Base-by-base conservation (phyloP, 116 monocot genomes). In the Papilionanthe hybrid region DNA sequence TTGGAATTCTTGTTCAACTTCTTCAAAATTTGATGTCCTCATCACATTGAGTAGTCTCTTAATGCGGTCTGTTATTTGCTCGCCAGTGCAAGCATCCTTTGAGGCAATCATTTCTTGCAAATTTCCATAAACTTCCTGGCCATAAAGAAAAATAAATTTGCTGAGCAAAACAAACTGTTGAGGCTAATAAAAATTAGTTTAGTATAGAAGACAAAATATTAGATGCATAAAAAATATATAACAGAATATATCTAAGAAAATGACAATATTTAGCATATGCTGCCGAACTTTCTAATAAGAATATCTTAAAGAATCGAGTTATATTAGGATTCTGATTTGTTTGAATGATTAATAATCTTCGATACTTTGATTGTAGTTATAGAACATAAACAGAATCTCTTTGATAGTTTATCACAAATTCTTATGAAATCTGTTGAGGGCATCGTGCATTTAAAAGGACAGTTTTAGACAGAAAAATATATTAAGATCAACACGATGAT, bases 1-100 rank as follows among this genome's bases (percentile, higher is more conserved):
- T n/a, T 30, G 30, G 78, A 80, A 89, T 78, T 87, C 89, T 63
- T 82, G 66, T 45, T 84, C 89, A 82, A 89, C 27, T 41, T 41
- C 32, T 75, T 44, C 30, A 17, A 87, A 72, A 74, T 82, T 20
- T 55, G 79, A 79, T 60, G 82, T 78, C 75, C 82, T 72, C 22
- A 77, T 32, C 44, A 44, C 49, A 47, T 86, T 78, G 49, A 87
- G 78, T 60, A 92, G 79, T 58, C 83, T 58, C 58, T 69, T 63
- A 80, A 82, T 65, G 82, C 50, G 80, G 10, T 50, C 12, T 29
- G 69, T 1, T 32, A 37, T 15, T 69, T 69, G 29, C 4, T 69
- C 37, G 32, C 17, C 82, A 1, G 5, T 81, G 82, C 23, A 55
- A 75, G 50, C 78, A 85, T n/a, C 56, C 77, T 78, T 78, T 45